Evolutionary conservation across 257 asterid genomes (phyloP).

Genomic region (Apocynum venetum): DNA sequence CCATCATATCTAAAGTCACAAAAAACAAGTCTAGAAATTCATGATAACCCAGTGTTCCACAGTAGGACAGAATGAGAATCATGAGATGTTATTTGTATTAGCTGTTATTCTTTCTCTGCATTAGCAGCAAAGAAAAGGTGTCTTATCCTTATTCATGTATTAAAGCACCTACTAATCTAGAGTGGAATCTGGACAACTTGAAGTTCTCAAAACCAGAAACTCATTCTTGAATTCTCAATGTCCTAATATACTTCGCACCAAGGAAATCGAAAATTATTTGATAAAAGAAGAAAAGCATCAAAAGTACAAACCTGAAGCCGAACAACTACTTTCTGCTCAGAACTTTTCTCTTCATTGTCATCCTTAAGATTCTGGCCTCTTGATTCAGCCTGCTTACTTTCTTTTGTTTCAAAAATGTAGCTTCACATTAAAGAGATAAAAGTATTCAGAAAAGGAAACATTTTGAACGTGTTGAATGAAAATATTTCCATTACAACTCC

Average conservation of each 20-base stretch:
- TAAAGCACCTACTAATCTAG: not conserved
- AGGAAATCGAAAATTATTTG: not conserved
- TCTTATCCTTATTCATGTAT: not conserved
- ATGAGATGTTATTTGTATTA: not conserved
- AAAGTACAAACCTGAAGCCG: conserved; percentile 81
- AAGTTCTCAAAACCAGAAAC: not conserved
- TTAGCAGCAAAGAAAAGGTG: not conserved
- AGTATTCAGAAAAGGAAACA: not conserved
- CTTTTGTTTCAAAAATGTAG: conserved; percentile 74
- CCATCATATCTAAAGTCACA: not conserved
- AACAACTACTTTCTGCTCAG: conserved; percentile 56
- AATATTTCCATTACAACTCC: not conserved
- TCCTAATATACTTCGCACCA: not conserved
- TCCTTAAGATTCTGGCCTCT: conserved; percentile 41
- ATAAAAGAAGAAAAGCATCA: conserved; percentile 9
- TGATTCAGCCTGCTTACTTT: conserved; percentile 49
- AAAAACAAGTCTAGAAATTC: not conserved
- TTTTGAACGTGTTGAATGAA: not conserved
- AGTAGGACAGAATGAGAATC: not conserved
- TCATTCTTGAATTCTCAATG: not conserved
- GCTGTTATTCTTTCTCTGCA: not conserved
- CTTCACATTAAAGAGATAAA: conserved; percentile 29
- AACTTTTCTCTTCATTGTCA: conserved; percentile 20
- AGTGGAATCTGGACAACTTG: not conserved
- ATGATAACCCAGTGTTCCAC: not conserved